Base-by-base conservation (phyloP, 148 eudicot genomes). In the Silene latifolia region DNA sequence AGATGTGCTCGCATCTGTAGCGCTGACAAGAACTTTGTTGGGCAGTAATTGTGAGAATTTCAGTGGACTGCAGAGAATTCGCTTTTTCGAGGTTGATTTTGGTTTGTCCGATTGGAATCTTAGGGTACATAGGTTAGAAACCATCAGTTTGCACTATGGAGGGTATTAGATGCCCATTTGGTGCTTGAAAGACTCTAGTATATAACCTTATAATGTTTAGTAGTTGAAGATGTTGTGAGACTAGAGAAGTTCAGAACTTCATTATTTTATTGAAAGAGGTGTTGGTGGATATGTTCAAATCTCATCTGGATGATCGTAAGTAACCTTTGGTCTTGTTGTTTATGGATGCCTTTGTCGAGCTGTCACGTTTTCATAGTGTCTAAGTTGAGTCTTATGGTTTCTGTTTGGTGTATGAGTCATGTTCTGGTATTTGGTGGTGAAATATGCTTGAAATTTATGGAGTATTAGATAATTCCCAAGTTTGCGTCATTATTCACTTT, bases 141-240 rank as follows among this genome's bases (percentile, higher is more conserved):
- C 56, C 17, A 51, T 51, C 56, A 51, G 44, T 39, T 20, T 48
- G 20, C 17, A 6, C 24, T 63, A 47, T 35, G 21, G 9, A 3
- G 69, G 82, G 82, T 62, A 80, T 75, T 80, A 70, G 82, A 74
- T 80, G 74, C 82, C 44, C 44, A 8, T 14, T 64, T 59, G 29
- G 46, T 53, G 47, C 63, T 17, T 39, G 21, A 67, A 68, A 74
- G 70, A 46, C 10, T 32, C 42, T 69, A 9, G 14, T 51, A 46
- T 61, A 60, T 60, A 21, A 67, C 69, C 24, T 12, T 23, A 27
- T 19, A 47, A 18, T 48, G 74, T 47, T 18, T 78, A 46, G 29
- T 4, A 32, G 57, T 53, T 69, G n/a, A 54, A 61, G n/a, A 42
- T 73, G 27, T 17, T 21, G 46, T 69, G 63, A 21, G 14, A 51